Base-by-base conservation (phyloP, 1,284 basidiomycete species). In the Agaricales sp. region DNA sequence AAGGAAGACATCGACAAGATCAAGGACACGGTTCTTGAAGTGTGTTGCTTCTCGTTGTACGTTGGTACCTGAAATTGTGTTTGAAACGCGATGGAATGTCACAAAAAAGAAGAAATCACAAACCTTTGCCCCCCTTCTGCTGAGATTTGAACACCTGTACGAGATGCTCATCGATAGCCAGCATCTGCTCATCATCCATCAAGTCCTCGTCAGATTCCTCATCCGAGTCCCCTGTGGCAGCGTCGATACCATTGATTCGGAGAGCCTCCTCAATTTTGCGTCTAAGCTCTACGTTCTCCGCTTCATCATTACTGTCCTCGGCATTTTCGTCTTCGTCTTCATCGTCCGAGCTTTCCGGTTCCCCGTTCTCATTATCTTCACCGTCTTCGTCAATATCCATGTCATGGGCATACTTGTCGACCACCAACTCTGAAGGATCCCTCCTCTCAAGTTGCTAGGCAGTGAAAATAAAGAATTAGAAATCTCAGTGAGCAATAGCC, bases 141-240 rank as follows among this genome's bases (percentile, higher is more conserved):
- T 81, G 80, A 44, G 78, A 71, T 54, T 78, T 78, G 78, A 99
- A 97, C 35, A 94, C 86, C 51, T 87, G 81, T 3, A 91, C 90
- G 3, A 99, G 78, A 61, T 96, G 90, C 53, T 91, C 89, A 61
- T 99, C 95, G 41, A 98, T 79, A 45, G 87, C 86, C 74, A 97
- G 82, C 95, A 98, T 99, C 68, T 97, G 91, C 43, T 98, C 94
- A 61, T 98, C 95, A 60, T 94, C 87, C 82, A 93, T 86, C 21
- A 84, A 69, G 43, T 87, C 85, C 57, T 87, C 82, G 24, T 86
- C 80, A 1, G 68, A 68, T 38, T 65, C 63, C 4, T 69, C 68
- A 24, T 67, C 69, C 13, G 64, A 70, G 23, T 74, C 71, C 2
- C 68, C 75, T 14, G 71, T 71, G 3, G 69, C 73, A 4, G 77